Percentiles rank a stretch among this genome's conserved stretches.
These are phyloP conservation scores for Helminthosporium solani DNA, from an alignment of 2,329 filamentous ascomycete species.

Conservation along the genomic window DNA sequence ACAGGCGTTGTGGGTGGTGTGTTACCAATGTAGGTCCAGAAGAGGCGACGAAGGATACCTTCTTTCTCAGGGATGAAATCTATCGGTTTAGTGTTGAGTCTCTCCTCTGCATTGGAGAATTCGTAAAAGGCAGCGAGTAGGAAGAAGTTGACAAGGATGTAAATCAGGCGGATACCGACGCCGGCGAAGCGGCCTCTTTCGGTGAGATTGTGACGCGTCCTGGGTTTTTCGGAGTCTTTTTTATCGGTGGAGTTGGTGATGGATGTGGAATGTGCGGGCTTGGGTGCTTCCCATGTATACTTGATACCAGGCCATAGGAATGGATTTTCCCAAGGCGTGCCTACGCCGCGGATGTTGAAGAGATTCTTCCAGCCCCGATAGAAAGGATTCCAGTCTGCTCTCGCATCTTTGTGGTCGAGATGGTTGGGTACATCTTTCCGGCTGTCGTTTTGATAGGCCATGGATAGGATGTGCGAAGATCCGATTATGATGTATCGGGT, in stretches of 20 bases:
- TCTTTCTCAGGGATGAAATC: constrained; percentile 7
- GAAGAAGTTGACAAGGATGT: constrained; percentile 5
- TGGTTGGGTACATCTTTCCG: not conserved
- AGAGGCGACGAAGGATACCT: constrained; percentile 5
- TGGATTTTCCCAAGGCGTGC: constrained; percentile 5
- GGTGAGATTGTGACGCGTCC: constrained; percentile 2
- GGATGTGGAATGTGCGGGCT: not conserved
- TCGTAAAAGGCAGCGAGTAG: constrained; percentile 1
- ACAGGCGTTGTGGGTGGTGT: constrained; percentile 3
- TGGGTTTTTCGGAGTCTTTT: constrained; percentile 1
- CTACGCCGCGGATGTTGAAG: constrained; percentile 6
- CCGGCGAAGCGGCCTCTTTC: constrained; percentile 2
- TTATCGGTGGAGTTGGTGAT: not conserved
- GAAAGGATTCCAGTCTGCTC: not conserved
- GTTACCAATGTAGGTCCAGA: not conserved
- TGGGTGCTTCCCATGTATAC: not conserved
- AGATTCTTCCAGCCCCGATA: constrained; percentile 1
- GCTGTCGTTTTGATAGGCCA: constrained; percentile 1
- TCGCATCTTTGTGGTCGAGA: not conserved
- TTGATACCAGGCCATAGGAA: constrained; percentile 7
- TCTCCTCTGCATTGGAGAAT: not conserved
- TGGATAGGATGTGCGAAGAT: constrained; percentile 4
- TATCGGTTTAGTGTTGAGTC: not conserved
- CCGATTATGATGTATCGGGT: constrained; percentile 8
- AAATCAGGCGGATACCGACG: constrained; percentile 1